Evolutionary conservation across 345 rosid species (phyloP), one percentile per base, ranked within the genome.

Genomic region (Barbarea vulgaris): DNA sequence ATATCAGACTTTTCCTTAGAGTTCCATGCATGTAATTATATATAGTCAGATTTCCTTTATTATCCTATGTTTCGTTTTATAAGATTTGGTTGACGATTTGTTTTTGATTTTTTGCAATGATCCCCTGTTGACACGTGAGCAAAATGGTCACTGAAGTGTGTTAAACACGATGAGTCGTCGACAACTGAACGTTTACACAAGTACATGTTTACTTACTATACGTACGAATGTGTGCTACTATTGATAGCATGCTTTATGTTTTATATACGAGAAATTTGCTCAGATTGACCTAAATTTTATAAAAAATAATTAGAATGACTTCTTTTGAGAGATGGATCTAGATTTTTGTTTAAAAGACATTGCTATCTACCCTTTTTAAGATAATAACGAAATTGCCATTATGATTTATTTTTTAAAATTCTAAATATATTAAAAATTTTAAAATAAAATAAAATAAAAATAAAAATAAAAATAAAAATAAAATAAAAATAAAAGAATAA

Each of bases 231-330:
- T 70, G 27, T 52, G 62, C 22, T 44, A 64, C 27, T 64, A 31
- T 44, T 55, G 21, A 42, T 22, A 54, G 28, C 28, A 73, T 56
- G 30, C 5, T 56, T 67, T 65, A 65, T 74, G 48, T 65, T 73
- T 57, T 46, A 33, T n/a, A n/a, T n/a, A n/a, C n/a, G n/a, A n/a
- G n/a, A n/a, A n/a, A n/a, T n/a, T n/a, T n/a, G n/a, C n/a, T n/a
- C n/a, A n/a, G n/a, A n/a, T n/a, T n/a, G n/a, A n/a, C n/a, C n/a
- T n/a, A n/a, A n/a, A n/a, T n/a, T n/a, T n/a, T n/a, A n/a, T n/a
- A n/a, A n/a, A n/a, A n/a, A n/a, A n/a, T n/a, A n/a, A n/a, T n/a
- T n/a, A n/a, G n/a, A n/a, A n/a, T n/a, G n/a, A n/a, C n/a, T n/a
- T n/a, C n/a, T n/a, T n/a, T n/a, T n/a, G n/a, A n/a, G n/a, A n/a